Evolutionary conservation across 495 filamentous ascomycete genomes (phyloP).

Genomic region (Schizothecium vesticola): DNA sequence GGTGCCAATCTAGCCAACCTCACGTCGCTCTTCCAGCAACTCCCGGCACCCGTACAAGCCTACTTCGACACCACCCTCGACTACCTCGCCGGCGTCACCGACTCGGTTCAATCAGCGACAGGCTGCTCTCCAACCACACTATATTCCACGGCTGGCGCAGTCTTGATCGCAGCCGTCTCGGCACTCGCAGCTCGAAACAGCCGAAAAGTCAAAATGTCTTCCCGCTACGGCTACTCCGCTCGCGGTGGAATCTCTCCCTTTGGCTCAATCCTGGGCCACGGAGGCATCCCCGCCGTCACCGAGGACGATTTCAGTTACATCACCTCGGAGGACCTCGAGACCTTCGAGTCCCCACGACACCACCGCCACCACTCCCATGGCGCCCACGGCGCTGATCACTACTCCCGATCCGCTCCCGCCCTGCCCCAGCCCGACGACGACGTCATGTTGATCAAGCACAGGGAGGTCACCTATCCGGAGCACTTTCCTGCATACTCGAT

Average conservation of each 20-base stretch:
- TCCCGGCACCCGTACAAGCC: slow-evolving; percentile 41
- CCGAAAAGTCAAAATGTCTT: slow-evolving; percentile 46
- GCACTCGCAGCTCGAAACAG: slow-evolving; percentile 41
- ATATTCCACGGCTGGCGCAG: slow-evolving; percentile 40
- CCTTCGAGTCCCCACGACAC: slow-evolving; percentile 26
- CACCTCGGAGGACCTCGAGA: slow-evolving; percentile 60
- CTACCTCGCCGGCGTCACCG: slow-evolving; percentile 49
- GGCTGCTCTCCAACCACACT: slow-evolving; percentile 42
- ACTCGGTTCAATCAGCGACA: slow-evolving; percentile 49
- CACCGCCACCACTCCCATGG: slow-evolving; percentile 34
- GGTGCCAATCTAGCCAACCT: slow-evolving; percentile 45
- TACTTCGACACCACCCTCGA: slow-evolving; percentile 41
- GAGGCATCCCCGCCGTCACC: slow-evolving; percentile 55
- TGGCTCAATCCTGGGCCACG: slow-evolving; percentile 44
- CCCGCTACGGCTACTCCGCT: slow-evolving; percentile 52
- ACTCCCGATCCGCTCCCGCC: slow-evolving; percentile 18
- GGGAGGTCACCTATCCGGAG: slow-evolving; percentile 63
- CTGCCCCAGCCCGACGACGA: slow-evolving; percentile 56
- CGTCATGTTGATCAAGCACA: slow-evolving; percentile 68
- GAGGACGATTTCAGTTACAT: slow-evolving; percentile 81
- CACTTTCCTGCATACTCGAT: slow-evolving; percentile 81
- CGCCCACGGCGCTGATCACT: slow-evolving; percentile 27
- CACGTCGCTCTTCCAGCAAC: slow-evolving; percentile 31
- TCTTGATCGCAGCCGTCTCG: slow-evolving; percentile 45
- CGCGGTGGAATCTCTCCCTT: slow-evolving; percentile 53